Evolutionary conservation across 2,329 filamentous ascomycete genomes (phyloP).

Genomic region (Aspergillus sp.): DNA sequence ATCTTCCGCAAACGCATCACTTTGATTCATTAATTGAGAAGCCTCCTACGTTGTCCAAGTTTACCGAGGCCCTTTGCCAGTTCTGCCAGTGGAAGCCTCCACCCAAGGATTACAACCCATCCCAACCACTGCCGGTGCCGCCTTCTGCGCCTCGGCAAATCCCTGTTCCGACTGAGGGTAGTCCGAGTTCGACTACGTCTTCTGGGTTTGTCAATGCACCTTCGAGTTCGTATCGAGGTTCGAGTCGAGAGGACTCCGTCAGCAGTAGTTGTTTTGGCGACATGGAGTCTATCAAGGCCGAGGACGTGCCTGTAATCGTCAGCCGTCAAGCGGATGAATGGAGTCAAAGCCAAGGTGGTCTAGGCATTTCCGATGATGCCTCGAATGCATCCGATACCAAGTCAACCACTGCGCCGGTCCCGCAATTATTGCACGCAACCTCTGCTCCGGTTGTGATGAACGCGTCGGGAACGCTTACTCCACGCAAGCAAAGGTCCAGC

Average conservation of each 20-base stretch:
- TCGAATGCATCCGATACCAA: slow-evolving; percentile 14
- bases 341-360: slow-evolving; percentile 57
- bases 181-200: slow-evolving; percentile 66
- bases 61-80: slow-evolving; percentile 77
- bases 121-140: slow-evolving; percentile 52
- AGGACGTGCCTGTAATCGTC: slow-evolving; percentile 69
- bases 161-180: slow-evolving; percentile 61
- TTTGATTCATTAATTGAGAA: slow-evolving; percentile 96
- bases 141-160: slow-evolving; percentile 57
- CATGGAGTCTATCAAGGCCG: slow-evolving; percentile 65
- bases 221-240: slow-evolving; percentile 68
- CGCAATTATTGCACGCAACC: slow-evolving; percentile 51
- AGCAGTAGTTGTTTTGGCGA: slow-evolving; percentile 77
- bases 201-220: slow-evolving; percentile 60
- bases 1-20: slow-evolving; percentile 87
- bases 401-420: slow-evolving; percentile 34
- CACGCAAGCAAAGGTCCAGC: slow-evolving; percentile 58
- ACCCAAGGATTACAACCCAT: slow-evolving; percentile 45
- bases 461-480: slow-evolving; percentile 39
- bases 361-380: slow-evolving; percentile 64
- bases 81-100: slow-evolving; percentile 92
- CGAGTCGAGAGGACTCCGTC: slow-evolving; percentile 81
- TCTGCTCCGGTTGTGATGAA: slow-evolving; percentile 59
- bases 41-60: slow-evolving; percentile 83
- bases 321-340: slow-evolving; percentile 70